Base-by-base conservation (phyloP, 164 flowering plant species). In the Aristolochia fimbriata region DNA sequence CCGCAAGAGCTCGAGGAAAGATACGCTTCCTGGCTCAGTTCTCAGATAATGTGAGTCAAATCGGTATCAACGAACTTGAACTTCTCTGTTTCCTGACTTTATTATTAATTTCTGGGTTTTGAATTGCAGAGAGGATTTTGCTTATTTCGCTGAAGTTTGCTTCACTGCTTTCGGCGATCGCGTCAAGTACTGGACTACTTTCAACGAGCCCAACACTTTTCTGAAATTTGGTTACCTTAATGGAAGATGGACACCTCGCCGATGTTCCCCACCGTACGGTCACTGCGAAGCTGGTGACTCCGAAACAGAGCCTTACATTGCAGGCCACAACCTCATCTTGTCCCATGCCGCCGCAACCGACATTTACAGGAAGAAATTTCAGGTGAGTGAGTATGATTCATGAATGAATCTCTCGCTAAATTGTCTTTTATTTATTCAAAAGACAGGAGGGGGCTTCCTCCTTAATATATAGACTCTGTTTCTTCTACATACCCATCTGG, bases 171-270 rank as follows among this genome's bases (percentile, higher is more conserved):
- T 63, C 27, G 66, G 66, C 1, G 54, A 63, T 17, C 55, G 66
- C 47, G 60, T 63, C 1, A 63, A 63, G 60, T 47, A 63, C 54
- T 63, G 66, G 66, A 37, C 37, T 46, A 63, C 66, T 22, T 25
- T 63, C 54, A 63, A 63, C 31, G 66, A 63, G 21, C 66, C 66
- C n/a, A 55, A 55, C 25, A 55, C 56, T 20, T 22, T 56, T 21
- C 52, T 47, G 11, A 55, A 23, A 15, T 43, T 37, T 15, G 27
- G 60, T 13, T 63, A 63, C 54, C 24, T 57, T 13, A 24, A 6
- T 17, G 66, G 66, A 16, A 19, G n/a, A 6, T 63, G 56, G 22
- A 53, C 54, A 3, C 66, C 66, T 6, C 17, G 60, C 54, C 66
- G 13, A 20, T 63, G 66, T 47, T 63, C 60, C 17, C 27, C n/a